These are phyloP conservation scores for Santalum album DNA, from an alignment of 164 flowering plant species.

Conservation along the genomic window DNA sequence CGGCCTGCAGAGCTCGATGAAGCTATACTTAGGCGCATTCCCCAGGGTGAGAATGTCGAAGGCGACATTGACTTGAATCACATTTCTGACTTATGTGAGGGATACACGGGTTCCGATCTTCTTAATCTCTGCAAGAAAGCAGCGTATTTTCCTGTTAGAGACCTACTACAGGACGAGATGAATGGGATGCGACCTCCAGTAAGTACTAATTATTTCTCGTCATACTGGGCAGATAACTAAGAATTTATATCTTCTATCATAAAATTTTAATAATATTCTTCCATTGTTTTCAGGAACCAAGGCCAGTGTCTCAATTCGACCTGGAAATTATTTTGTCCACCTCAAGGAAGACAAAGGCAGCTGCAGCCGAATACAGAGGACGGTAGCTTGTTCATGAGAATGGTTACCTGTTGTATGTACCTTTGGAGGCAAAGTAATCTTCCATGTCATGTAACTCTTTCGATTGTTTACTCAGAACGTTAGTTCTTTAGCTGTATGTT, in stretches of 20 bases:
- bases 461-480: no score
- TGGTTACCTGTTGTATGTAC: no score
- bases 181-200: slow-evolving; percentile 46
- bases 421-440: no score
- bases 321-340: slow-evolving; percentile 56
- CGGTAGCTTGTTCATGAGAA: no score
- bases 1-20: neutral
- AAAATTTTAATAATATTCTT: no score
- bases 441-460: no score
- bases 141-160: slow-evolving; percentile 84
- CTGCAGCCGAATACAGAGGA: slow-evolving; percentile 65
- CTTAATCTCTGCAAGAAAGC: slow-evolving; percentile 95
- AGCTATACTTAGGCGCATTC: neutral
- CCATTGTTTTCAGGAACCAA: slow-evolving; percentile 57
- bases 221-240: no score
- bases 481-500: no score
- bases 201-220: slow-evolving; percentile 20
- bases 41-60: slow-evolving; percentile 65
- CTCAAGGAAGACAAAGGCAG: slow-evolving; percentile 52
- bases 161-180: slow-evolving; percentile 65
- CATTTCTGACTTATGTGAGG: slow-evolving; percentile 68
- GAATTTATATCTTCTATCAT: no score
- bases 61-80: slow-evolving; percentile 50
- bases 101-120: slow-evolving; percentile 92
- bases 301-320: slow-evolving; percentile 67